Conservation (phyloP, 2,329 filamentous ascomycete species). For the Diplodia seriata region DNA sequence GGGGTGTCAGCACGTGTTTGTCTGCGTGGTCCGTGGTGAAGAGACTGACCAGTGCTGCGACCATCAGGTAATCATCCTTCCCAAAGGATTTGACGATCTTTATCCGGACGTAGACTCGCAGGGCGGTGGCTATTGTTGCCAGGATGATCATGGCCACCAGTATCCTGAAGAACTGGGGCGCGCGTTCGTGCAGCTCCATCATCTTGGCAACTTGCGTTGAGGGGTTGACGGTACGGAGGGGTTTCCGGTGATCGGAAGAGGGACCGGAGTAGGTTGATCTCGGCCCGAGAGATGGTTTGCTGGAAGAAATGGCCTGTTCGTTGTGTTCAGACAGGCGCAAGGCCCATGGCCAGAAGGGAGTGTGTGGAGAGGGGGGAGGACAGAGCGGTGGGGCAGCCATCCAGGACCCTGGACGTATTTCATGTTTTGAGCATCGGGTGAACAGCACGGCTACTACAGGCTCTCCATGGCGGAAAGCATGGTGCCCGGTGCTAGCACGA, state of each 20-base stretch:
- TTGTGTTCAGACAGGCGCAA: background rate
- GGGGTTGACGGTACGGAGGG: background rate
- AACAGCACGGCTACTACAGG: background rate
- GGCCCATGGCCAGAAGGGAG: background rate
- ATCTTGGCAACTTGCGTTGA: background rate
- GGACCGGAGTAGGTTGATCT: too few species aligned
- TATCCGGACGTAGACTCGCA: slow-evolving; percentile 44
- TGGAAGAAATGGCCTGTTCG: background rate
- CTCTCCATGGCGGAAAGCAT: too few species aligned
- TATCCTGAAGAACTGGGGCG: slow-evolving; percentile 1
- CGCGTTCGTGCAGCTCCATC: slow-evolving; percentile 10
- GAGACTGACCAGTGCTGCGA: slow-evolving; percentile 41
- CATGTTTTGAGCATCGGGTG: too few species aligned
- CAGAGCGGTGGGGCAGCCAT: background rate
- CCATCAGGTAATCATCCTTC: slow-evolving; percentile 47
- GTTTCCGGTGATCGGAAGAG: background rate
- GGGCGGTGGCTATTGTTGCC: slow-evolving; percentile 39
- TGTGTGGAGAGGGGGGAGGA: background rate
- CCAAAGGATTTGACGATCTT: slow-evolving; percentile 47
- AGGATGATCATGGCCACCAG: slow-evolving; percentile 7
- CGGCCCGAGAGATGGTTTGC: too few species aligned
- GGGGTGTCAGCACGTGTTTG: background rate
- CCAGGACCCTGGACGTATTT: too few species aligned
- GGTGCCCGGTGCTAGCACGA: too few species aligned
- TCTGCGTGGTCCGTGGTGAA: background rate